Evolutionary conservation across 2,329 filamentous ascomycete species (phyloP), one percentile per base, ranked within the genome.

Genomic region (Falciphora oryzae): DNA sequence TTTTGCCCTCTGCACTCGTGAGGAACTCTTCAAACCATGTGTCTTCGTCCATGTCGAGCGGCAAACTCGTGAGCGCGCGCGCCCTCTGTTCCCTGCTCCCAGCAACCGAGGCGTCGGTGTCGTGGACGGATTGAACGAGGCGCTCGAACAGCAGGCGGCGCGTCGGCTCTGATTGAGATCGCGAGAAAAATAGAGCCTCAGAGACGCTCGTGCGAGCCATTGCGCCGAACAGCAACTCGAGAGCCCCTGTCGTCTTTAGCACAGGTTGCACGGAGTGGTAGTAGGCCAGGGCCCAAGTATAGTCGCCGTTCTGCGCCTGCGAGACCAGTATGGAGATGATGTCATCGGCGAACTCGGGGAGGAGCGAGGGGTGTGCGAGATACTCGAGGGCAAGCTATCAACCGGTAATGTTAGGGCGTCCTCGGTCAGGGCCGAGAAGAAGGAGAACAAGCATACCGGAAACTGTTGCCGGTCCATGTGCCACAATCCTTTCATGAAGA

Each of bases 401-500:
- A 60, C 14, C 38, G 38, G 38, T 2, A 27, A n/a, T 56, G 56
- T 35, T n/a, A 13, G 32, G 22, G 18, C 18, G 29, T 56, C 16
- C 31, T 44, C 16, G 35, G 31, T 35, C 4, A 22, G 14, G 44
- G 16, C 31, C 25, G 13, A 1, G 10, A n/a, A 50, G 28, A 28
- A 16, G n/a, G 25, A 13, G n/a, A 8, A 14, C 22, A 16, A 58
- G 38, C 76, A 8, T 71, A 89, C 87, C 68, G 82, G 78, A 71
- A 91, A 93, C 65, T 92, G 82, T 59, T 87, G 79, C 58, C 85
- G 84, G 72, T 96, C 92, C 74, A 96, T 80, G 70, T 90, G 81
- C 91, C 92, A 96, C 13, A 96, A 78, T 0, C 92, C 92, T 70
- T 90, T 87, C 77, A 95, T 92, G 70, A 93, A 91, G 59, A 91